Percentiles rank a stretch among this genome's conserved stretches.
Conservation (phyloP, 202 grass and related monocot genomes). For the Alloteropsis angusta region DNA sequence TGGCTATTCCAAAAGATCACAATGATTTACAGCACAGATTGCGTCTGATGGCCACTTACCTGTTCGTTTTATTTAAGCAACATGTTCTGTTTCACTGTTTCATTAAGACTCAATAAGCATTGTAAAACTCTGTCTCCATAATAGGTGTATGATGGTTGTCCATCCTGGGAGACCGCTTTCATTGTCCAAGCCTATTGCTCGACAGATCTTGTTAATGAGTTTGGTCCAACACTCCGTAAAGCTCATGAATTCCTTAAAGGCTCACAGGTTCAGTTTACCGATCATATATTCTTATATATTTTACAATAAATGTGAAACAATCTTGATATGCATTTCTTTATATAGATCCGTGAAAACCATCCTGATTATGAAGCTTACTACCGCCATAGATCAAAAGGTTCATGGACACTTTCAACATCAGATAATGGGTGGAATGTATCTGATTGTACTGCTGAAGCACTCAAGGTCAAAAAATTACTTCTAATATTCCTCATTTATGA, state of each 20-base stretch:
- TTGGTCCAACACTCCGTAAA: constrained; percentile 31
- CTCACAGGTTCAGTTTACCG: constrained; percentile 34
- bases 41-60: not conserved
- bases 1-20: not conserved
- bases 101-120: not conserved
- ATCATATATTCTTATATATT: not conserved
- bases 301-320: not conserved
- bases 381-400: constrained; percentile 28
- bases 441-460: constrained; percentile 30
- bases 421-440: constrained; percentile 24
- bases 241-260: constrained; percentile 57
- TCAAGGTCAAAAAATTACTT: constrained; percentile 20
- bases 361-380: not conserved
- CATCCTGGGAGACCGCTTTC: constrained; percentile 43
- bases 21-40: not conserved
- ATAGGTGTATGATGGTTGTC: constrained; percentile 28
- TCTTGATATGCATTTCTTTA: not conserved
- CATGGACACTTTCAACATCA: constrained; percentile 37
- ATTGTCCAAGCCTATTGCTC: constrained; percentile 57
- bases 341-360: constrained; percentile 27
- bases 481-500: not conserved
- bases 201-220: constrained; percentile 27
- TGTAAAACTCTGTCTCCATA: not conserved
- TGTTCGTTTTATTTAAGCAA: not conserved
- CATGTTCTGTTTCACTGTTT: not conserved